These are phyloP conservation scores for Zygosaccharomyces pseudobailii DNA, from an alignment of 1,139 yeast species.

Conservation along the genomic window DNA sequence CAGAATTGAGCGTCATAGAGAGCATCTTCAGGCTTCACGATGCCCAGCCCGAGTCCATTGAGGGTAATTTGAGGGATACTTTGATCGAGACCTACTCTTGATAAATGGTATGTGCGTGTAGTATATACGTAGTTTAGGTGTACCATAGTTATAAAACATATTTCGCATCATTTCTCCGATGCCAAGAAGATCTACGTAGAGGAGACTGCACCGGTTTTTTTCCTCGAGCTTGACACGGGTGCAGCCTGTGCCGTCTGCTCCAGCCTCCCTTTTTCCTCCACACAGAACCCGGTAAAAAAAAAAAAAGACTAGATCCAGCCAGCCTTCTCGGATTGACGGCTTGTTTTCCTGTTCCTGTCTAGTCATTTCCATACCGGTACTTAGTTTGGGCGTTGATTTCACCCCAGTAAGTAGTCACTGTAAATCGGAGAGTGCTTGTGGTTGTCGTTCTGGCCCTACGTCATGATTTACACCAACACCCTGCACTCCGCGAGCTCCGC, in stretches of 20 bases:
- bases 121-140: background rate
- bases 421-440: background rate
- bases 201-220: background rate
- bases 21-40: slow-evolving; percentile 91
- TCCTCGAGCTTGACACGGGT: background rate
- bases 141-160: background rate
- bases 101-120: background rate
- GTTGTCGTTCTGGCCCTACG: background rate
- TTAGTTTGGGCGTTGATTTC: background rate
- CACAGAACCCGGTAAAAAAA: too few species aligned
- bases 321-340: background rate
- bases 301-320: background rate
- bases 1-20: slow-evolving; percentile 94
- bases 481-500: background rate
- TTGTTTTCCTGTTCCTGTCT: background rate
- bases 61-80: slow-evolving; percentile 83
- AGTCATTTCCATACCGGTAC: background rate
- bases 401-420: background rate
- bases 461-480: background rate
- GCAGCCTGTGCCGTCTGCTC: background rate
- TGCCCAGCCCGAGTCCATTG: slow-evolving; percentile 78
- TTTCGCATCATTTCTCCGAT: background rate
- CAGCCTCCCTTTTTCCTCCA: too few species aligned
- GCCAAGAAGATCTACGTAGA: background rate
- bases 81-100: slow-evolving; percentile 76